Evolutionary conservation across 768 basidiomycete species (phyloP).

Genomic region (Lactarius vividus): DNA sequence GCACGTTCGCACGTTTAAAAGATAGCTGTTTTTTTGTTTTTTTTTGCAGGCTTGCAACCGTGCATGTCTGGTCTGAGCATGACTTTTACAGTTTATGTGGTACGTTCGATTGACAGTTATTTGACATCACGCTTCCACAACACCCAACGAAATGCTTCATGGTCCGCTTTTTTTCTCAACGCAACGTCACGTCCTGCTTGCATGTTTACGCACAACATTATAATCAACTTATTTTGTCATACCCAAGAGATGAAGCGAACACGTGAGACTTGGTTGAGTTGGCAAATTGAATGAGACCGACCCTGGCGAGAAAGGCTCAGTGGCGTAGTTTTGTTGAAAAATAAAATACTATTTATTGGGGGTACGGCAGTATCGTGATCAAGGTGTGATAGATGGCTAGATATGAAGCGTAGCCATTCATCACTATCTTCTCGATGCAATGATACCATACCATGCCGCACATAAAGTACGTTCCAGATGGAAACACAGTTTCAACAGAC

Average conservation of each 20-base stretch:
- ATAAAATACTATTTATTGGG: neutral
- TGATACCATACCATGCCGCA: neutral
- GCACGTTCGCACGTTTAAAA: conserved; percentile 12
- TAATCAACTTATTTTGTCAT: neutral
- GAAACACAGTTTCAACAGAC: neutral
- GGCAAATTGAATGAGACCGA: neutral
- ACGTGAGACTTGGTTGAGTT: neutral
- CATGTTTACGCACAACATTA: neutral
- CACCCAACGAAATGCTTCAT: neutral
- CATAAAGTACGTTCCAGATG: neutral
- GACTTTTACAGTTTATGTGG: conserved; percentile 6
- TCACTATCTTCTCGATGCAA: neutral
- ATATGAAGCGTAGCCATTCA: neutral
- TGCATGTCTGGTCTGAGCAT: neutral
- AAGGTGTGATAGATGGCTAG: too few relatives aligned
- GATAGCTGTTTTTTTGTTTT: neutral
- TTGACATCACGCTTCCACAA: neutral
- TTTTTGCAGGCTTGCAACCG: neutral
- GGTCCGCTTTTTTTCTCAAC: neutral
- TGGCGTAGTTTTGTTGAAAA: neutral
- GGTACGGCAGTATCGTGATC: too few relatives aligned
- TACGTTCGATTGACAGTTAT: neutral
- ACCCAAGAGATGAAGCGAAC: neutral
- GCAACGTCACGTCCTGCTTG: neutral
- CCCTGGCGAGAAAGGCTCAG: neutral